These are phyloP conservation scores for Penicillium lagena DNA, from an alignment of 495 filamentous ascomycete genomes.

Conservation along the genomic window DNA sequence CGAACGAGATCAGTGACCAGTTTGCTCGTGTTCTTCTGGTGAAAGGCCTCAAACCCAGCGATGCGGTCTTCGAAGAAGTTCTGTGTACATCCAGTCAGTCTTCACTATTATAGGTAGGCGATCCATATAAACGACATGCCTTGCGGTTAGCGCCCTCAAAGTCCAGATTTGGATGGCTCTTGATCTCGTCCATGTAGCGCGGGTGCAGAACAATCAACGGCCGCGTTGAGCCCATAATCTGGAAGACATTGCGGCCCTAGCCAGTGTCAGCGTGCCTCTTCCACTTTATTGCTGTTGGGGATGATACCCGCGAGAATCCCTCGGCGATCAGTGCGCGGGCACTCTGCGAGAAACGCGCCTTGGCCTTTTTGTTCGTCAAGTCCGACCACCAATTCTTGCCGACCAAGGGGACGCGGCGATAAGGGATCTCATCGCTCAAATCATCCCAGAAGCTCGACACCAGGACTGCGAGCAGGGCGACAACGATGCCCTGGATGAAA, in stretches of 20 bases:
- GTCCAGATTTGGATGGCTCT: constrained; percentile 31
- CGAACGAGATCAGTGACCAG: constrained; percentile 27
- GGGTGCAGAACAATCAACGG: constrained; percentile 40
- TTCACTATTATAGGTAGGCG: background rate
- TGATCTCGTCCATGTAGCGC: constrained; percentile 43
- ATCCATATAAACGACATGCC: constrained; percentile 14
- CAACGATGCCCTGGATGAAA: constrained; percentile 11
- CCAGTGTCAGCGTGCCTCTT: background rate
- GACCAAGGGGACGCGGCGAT: constrained; percentile 20
- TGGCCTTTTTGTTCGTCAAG: constrained; percentile 24
- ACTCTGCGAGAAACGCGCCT: constrained; percentile 14
- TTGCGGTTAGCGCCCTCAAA: constrained; percentile 34
- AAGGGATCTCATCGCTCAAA: constrained; percentile 21
- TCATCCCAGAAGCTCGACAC: constrained; percentile 22
- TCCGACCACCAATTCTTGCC: constrained; percentile 22
- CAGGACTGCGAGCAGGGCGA: constrained; percentile 14
- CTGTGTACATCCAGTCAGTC: constrained; percentile 15
- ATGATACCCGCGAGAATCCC: constrained; percentile 24
- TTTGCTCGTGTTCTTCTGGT: constrained; percentile 18
- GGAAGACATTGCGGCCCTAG: constrained; percentile 30
- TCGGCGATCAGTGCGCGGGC: constrained; percentile 19
- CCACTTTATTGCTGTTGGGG: background rate
- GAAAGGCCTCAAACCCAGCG: constrained; percentile 42
- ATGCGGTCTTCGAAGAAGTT: constrained; percentile 35
- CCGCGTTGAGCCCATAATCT: constrained; percentile 24